Percentiles rank a stretch among this genome's conserved stretches.
These are phyloP conservation scores for Cryptococcus sp. DNA, from an alignment of 1,284 basidiomycete species.

Conservation along the genomic window DNA sequence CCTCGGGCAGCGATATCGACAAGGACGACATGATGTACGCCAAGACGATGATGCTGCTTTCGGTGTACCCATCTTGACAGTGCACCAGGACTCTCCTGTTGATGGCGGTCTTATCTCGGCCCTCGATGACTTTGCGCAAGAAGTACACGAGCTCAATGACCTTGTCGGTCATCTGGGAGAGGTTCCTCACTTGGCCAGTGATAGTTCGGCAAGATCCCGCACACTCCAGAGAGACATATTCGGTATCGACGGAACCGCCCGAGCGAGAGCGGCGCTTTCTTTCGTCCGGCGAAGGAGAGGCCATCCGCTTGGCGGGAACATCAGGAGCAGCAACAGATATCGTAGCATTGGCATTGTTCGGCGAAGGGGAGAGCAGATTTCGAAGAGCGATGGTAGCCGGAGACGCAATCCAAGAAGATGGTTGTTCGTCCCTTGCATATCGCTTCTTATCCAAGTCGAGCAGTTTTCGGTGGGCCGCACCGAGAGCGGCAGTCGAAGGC, in stretches of 20 bases:
- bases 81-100: slow-evolving; percentile 51
- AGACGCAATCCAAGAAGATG: slow-evolving; percentile 35
- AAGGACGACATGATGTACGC: slow-evolving; percentile 82
- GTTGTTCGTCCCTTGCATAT: slow-evolving; percentile 10
- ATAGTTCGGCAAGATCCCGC: slow-evolving; percentile 49
- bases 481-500: slow-evolving; percentile 34
- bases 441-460: slow-evolving; percentile 36
- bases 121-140: slow-evolving; percentile 47
- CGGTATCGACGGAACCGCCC: slow-evolving; percentile 18
- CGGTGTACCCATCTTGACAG: slow-evolving; percentile 64
- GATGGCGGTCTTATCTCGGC: slow-evolving; percentile 36
- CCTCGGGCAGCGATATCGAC: slow-evolving; percentile 73
- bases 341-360: slow-evolving; percentile 4
- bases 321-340: slow-evolving; percentile 9
- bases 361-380: slow-evolving; percentile 42
- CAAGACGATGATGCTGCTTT: slow-evolving; percentile 84
- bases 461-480: slow-evolving; percentile 32
- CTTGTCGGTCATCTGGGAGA: slow-evolving; percentile 45
- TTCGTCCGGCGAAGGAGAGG: slow-evolving; percentile 18
- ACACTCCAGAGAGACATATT: slow-evolving; percentile 48
- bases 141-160: slow-evolving; percentile 50
- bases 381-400: slow-evolving; percentile 49
- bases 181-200: slow-evolving; percentile 43
- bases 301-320: slow-evolving; percentile 23
- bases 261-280: slow-evolving; percentile 21